Base-by-base conservation (phyloP, 2,329 filamentous ascomycete species). In the Emmonsia crescens region DNA sequence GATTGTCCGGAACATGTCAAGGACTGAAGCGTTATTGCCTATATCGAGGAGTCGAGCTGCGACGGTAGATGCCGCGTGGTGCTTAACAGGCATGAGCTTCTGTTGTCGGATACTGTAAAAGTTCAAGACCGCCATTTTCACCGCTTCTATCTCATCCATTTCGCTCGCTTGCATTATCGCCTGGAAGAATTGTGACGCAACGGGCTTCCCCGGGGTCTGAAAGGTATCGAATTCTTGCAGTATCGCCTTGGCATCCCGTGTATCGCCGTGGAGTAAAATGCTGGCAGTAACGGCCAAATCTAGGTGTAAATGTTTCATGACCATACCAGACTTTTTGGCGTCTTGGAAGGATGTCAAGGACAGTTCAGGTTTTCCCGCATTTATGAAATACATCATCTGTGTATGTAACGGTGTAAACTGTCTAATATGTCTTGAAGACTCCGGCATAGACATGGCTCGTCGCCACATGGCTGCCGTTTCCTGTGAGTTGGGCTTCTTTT, bases 311-410 rank as follows among this genome's bases (percentile, higher is more conserved):
- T 69, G 69, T 29, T 70, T 72, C 62, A 76, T 62, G 16, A 69
- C 61, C 54, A 69, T 72, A 12, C 70, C 68, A 1, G 70, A 67
- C 27, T 64, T 63, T 46, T 68, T 69, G 3, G 73, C 72, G 36
- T 68, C 66, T 19, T 68, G 52, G 57, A 71, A 77, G 40, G 66
- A 66, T 5, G 66, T 64, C n/a, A 76, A 38, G 16, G 71, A 72
- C 21, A 72, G 69, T 5, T 65, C 51, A 55, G 72, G 68, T 48
- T 72, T 72, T 8, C 74, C 75, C 24, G 64, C 67, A 61, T 77
- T 72, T 57, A 77, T 72, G 60, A 64, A 70, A 52, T 75, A 70
- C 12, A 70, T 66, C 74, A 77, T 75, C 61, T 72, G 72, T 54
- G 69, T 71, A 59, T 74, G 68, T 12, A 77, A 67, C 31, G 70